Evolutionary conservation across 805 yeast genomes (phyloP).

Genomic region (Pichia nakasei): DNA sequence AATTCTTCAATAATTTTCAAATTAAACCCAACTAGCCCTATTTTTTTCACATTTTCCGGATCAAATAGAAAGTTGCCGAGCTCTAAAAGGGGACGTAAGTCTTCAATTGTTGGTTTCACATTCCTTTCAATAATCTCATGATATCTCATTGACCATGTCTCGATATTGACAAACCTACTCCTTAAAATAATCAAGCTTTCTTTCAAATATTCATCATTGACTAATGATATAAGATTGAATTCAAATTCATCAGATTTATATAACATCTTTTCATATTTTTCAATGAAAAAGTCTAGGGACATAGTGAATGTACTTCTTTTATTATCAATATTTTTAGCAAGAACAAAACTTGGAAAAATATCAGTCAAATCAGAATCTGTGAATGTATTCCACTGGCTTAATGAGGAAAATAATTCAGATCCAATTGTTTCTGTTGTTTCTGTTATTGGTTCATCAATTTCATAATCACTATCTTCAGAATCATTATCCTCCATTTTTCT

Average conservation of each 20-base stretch:
- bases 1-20: conserved; percentile 14
- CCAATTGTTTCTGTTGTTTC: conserved; percentile 7
- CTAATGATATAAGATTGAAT: conserved; percentile 34
- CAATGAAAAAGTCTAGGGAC: conserved; percentile 27
- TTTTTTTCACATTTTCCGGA: background rate
- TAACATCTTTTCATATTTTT: conserved; percentile 9
- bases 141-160: conserved; percentile 44
- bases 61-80: conserved; percentile 48
- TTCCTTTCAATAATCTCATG: conserved; percentile 31
- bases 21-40: conserved; percentile 1
- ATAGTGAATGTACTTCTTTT: conserved; percentile 23
- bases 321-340: conserved; percentile 23
- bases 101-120: conserved; percentile 38
- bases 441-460: background rate
- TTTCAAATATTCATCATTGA: conserved; percentile 46
- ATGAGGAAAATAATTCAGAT: conserved; percentile 9
- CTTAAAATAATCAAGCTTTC: conserved; percentile 29
- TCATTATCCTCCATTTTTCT: background rate
- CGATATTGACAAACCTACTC: conserved; percentile 36
- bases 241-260: conserved; percentile 6
- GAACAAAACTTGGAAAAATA: conserved; percentile 47
- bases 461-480: conserved; percentile 3
- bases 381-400: conserved; percentile 28
- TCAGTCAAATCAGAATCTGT: conserved; percentile 46
- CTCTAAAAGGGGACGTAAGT: conserved; percentile 33